A percentile compares a stretch with the other conserved stretches of the same genome.
Evolutionary conservation across 179 eudicot genomes (phyloP).

Genomic region (Camellia oleifera): DNA sequence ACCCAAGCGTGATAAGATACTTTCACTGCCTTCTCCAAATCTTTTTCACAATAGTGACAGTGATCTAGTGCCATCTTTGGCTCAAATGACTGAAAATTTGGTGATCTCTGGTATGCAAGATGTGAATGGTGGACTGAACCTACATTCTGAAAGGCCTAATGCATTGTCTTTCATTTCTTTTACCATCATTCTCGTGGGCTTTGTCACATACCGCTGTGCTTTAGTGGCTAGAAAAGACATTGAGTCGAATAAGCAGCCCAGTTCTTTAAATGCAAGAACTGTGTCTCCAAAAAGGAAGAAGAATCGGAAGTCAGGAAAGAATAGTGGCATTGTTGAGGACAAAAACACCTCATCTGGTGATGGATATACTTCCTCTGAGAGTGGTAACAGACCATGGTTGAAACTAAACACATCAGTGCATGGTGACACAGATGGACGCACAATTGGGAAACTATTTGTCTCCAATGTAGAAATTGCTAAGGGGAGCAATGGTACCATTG

Average conservation of each 20-base stretch:
- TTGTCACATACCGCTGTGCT: slow-evolving; percentile 23
- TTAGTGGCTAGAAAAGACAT: slow-evolving; percentile 17
- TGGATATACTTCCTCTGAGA: background rate
- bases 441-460: slow-evolving; percentile 68
- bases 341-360: slow-evolving; percentile 16
- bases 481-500: slow-evolving; percentile 94
- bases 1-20: slow-evolving; percentile 25
- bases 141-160: slow-evolving; percentile 22
- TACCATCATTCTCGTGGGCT: slow-evolving; percentile 31
- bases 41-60: slow-evolving; percentile 22
- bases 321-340: slow-evolving; percentile 31
- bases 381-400: slow-evolving; percentile 33
- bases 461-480: slow-evolving; percentile 75
- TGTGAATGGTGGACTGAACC: slow-evolving; percentile 18
- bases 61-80: slow-evolving; percentile 20
- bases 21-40: slow-evolving; percentile 23
- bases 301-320: slow-evolving; percentile 63
- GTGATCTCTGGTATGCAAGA: slow-evolving; percentile 16
- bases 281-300: slow-evolving; percentile 55
- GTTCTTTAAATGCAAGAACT: slow-evolving; percentile 25
- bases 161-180: slow-evolving; percentile 32
- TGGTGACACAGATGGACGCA: slow-evolving; percentile 44
- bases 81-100: slow-evolving; percentile 6
- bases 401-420: slow-evolving; percentile 47
- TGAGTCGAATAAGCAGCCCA: slow-evolving; percentile 25